Evolutionary conservation across 805 yeast genomes (phyloP).

Genomic region (Metschnikowia vanudenii): DNA sequence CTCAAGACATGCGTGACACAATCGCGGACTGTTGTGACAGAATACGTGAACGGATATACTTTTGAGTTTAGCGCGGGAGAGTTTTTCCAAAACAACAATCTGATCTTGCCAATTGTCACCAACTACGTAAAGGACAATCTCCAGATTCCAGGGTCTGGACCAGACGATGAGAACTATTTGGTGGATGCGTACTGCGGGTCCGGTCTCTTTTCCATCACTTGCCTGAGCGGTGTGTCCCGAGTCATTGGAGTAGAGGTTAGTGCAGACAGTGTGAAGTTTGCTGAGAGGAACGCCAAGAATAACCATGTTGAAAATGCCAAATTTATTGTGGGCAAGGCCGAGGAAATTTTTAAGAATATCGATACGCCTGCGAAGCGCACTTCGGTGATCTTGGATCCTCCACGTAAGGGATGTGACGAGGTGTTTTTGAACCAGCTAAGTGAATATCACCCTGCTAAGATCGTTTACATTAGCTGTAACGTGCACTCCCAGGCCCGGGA

Average conservation of each 20-base stretch:
- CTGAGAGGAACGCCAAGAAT: constrained; percentile 71
- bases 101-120: constrained; percentile 82
- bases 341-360: constrained; percentile 75
- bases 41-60: constrained; percentile 67
- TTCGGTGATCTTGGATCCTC: constrained; percentile 92
- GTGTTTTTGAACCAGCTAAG: constrained; percentile 82
- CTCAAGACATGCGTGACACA: constrained; percentile 77
- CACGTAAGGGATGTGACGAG: constrained; percentile 95
- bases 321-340: constrained; percentile 91
- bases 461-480: constrained; percentile 95
- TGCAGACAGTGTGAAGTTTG: constrained; percentile 87
- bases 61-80: constrained; percentile 93
- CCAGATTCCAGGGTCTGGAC: constrained; percentile 33
- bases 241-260: constrained; percentile 94
- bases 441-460: constrained; percentile 75
- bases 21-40: constrained; percentile 75
- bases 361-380: constrained; percentile 75
- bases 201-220: constrained; percentile 86
- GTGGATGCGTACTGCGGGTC: constrained; percentile 98
- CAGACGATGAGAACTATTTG: constrained; percentile 50
- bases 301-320: constrained; percentile 77
- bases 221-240: constrained; percentile 74
- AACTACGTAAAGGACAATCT: constrained; percentile 75
- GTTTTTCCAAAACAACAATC: constrained; percentile 90
- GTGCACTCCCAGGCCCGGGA: constrained; percentile 98